phyloP scores from a whole-genome alignment of 1,139 yeast genomes.

The Candida sojae region DNA sequence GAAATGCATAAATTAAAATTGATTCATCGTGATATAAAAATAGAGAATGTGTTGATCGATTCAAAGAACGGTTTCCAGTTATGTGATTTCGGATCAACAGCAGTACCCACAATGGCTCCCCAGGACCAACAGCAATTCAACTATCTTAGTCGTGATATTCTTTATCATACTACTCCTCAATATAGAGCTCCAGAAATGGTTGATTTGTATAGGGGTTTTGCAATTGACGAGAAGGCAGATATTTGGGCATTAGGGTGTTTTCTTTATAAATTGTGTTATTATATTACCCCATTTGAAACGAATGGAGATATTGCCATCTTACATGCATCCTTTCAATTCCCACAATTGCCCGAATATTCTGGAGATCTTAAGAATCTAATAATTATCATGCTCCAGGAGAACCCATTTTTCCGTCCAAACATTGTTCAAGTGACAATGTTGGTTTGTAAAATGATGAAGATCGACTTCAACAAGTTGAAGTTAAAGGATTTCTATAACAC shows the following conservation, averaged over 20 bases:
- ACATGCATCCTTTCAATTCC: constrained; percentile 66
- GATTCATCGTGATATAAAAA: constrained; percentile 76
- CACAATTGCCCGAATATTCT: constrained; percentile 54
- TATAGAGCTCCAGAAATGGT: constrained; percentile 84
- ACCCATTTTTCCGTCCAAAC: constrained; percentile 83
- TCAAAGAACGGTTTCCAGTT: constrained; percentile 58
- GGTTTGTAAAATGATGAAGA: constrained; percentile 32
- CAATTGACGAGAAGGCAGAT: constrained; percentile 77
- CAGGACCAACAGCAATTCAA: constrained; percentile 62
- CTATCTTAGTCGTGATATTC: constrained; percentile 61
- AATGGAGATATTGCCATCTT: constrained; percentile 73
- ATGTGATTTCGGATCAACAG: constrained; percentile 79
- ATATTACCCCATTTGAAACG: constrained; percentile 80
- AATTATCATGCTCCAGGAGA: constrained; percentile 76
- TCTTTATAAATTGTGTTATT: constrained; percentile 73
- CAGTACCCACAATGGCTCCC: constrained; percentile 64
- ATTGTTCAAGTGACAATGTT: constrained; percentile 64
- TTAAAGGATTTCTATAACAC: constrained; percentile 40
- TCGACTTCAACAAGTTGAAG: constrained; percentile 27
- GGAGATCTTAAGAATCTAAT: constrained; percentile 71
- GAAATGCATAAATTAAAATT: constrained; percentile 69
- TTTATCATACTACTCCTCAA: constrained; percentile 81
- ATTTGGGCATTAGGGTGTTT: constrained; percentile 86
- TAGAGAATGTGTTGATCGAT: constrained; percentile 73
- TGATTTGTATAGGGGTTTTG: constrained; percentile 63